Conservation (phyloP, 768 basidiomycete species). For the Roridomyces roridus region DNA sequence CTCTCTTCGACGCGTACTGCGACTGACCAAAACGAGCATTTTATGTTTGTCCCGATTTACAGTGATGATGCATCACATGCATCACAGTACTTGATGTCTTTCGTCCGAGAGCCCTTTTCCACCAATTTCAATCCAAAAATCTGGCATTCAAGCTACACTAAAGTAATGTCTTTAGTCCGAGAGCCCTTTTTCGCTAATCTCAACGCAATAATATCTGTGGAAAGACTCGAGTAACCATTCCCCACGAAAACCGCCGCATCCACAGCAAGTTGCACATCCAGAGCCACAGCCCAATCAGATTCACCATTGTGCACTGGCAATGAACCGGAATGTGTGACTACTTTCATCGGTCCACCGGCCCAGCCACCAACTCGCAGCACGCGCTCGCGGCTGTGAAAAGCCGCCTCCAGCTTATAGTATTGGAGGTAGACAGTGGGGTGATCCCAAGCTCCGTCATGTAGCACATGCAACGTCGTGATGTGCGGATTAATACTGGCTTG, state of each 20-base stretch:
- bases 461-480: constrained; percentile 45
- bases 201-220: constrained; percentile 49
- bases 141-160: constrained; percentile 27
- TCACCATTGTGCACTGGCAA: constrained; percentile 44
- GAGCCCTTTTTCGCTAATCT: constrained; percentile 46
- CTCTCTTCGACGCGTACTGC: constrained; percentile 1
- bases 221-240: constrained; percentile 55
- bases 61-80: too few relatives aligned
- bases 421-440: constrained; percentile 51
- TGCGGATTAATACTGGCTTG: constrained; percentile 43
- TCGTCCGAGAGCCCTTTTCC: too few relatives aligned
- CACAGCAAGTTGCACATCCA: constrained; percentile 53
- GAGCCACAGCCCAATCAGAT: constrained; percentile 48
- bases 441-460: constrained; percentile 55
- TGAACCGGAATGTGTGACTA: constrained; percentile 48
- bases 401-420: constrained; percentile 44
- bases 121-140: too few relatives aligned
- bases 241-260: constrained; percentile 51
- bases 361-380: constrained; percentile 39
- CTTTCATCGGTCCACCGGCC: constrained; percentile 47
- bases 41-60: background rate
- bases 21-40: background rate
- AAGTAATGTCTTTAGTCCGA: constrained; percentile 41
- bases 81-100: too few relatives aligned
- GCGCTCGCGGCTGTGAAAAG: constrained; percentile 41